Percentiles rank a stretch among this genome's conserved stretches.
These are phyloP conservation scores for Monoraphidium neglectum DNA, from an alignment of 139 green algal genomes.

Conservation along the genomic window DNA sequence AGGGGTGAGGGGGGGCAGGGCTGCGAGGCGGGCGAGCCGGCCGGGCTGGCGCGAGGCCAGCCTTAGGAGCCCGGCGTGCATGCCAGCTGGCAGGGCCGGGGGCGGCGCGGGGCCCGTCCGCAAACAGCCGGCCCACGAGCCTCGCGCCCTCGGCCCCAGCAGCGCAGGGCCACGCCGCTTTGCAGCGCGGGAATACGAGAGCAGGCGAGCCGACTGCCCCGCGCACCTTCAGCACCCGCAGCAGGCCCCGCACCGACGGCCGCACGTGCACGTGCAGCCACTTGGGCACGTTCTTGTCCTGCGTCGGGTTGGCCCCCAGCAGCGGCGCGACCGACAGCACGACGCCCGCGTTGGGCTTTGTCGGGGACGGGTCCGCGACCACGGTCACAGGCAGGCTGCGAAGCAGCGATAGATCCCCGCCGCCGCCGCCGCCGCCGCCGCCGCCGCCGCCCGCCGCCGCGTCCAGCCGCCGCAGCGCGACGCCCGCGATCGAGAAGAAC, in stretches of 20 bases:
- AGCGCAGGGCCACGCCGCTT: not conserved
- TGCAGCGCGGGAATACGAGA: too few relatives aligned
- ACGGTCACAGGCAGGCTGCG: constrained; percentile 61
- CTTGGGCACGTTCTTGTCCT: constrained; percentile 60
- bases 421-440: not conserved
- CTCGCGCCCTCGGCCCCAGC: not conserved
- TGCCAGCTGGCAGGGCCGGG: too few relatives aligned
- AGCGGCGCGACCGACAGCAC: constrained; percentile 79
- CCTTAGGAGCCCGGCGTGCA: too few relatives aligned
- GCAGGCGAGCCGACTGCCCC: too few relatives aligned
- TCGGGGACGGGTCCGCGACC: constrained; percentile 60
- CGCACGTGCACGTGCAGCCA: constrained; percentile 87
- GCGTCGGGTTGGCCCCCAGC: constrained; percentile 53
- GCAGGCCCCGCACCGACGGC: constrained; percentile 67
- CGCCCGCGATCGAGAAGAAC: constrained; percentile 58
- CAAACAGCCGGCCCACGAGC: not conserved
- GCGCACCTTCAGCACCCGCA: constrained; percentile 50
- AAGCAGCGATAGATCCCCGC: constrained; percentile 12
- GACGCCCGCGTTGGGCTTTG: constrained; percentile 50
- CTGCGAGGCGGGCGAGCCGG: too few relatives aligned
- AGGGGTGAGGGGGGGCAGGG: too few relatives aligned
- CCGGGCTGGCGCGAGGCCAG: too few relatives aligned
- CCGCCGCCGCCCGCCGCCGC: not conserved
- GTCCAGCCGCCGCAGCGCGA: not conserved
- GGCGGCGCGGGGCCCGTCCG: too few relatives aligned